Conservation (phyloP, 2,329 filamentous ascomycete genomes). For the Clarireedia hainanense region DNA sequence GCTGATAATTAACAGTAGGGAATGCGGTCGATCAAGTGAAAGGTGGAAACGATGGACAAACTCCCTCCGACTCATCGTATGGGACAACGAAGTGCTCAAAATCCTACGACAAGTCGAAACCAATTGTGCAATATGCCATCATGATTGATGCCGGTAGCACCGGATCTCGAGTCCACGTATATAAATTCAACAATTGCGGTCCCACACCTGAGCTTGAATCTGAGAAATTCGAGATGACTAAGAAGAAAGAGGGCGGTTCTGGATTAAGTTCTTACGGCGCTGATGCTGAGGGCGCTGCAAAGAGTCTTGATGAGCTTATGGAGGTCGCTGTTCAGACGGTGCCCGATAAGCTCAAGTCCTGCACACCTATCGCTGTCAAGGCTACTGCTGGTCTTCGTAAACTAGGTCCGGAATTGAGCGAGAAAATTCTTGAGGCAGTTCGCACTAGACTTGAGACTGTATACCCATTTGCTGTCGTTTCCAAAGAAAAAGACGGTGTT, state of each 20-base stretch:
- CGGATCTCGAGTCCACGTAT: constrained; percentile 95
- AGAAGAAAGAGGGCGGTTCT: constrained; percentile 66
- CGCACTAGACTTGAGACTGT: constrained; percentile 73
- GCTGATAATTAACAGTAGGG: constrained; percentile 13
- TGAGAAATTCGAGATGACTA: constrained; percentile 90
- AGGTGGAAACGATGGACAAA: constrained; percentile 38
- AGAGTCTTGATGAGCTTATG: constrained; percentile 82
- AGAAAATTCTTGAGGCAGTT: constrained; percentile 80
- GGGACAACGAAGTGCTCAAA: constrained; percentile 70
- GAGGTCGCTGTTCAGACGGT: constrained; percentile 77
- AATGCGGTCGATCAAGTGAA: constrained; percentile 12
- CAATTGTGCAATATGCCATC: constrained; percentile 91
- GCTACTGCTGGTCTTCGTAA: constrained; percentile 90
- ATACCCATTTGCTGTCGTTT: constrained; percentile 92
- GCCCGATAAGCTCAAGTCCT: constrained; percentile 82
- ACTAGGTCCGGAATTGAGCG: constrained; percentile 71
- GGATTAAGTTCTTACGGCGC: constrained; percentile 79
- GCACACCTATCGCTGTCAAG: constrained; percentile 94
- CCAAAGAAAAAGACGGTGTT: constrained; percentile 76
- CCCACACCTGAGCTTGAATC: constrained; percentile 87
- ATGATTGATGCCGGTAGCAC: constrained; percentile 99
- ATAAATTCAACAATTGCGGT: constrained; percentile 98
- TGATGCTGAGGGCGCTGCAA: constrained; percentile 80
- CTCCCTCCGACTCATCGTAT: constrained; percentile 51
- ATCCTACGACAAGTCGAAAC: constrained; percentile 80